Conservation (phyloP, 768 basidiomycete species). For the Paxillus ammoniavirescens region DNA sequence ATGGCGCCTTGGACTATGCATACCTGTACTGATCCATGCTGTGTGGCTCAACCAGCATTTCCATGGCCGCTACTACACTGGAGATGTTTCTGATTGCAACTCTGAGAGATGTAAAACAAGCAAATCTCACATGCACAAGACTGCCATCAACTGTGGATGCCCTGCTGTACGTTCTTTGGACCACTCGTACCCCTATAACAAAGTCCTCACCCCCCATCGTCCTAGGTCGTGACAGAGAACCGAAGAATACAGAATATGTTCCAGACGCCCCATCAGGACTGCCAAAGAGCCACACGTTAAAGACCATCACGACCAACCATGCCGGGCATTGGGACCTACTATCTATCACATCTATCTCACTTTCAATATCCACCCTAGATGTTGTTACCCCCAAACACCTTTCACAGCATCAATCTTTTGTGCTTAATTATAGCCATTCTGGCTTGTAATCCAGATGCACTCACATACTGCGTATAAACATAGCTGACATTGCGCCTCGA, state of each 20-base stretch:
- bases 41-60: conserved; percentile 29
- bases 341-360: neutral
- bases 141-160: conserved; percentile 34
- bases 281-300: conserved; percentile 20
- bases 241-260: conserved; percentile 37
- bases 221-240: conserved; percentile 34
- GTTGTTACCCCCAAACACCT: neutral
- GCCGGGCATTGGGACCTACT: neutral
- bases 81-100: conserved; percentile 30
- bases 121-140: conserved; percentile 33
- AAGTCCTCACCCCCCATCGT: neutral
- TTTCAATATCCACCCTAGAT: neutral
- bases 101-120: conserved; percentile 34
- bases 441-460: conserved; percentile 5
- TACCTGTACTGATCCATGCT: neutral
- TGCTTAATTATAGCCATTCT: neutral
- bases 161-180: conserved; percentile 17
- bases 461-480: conserved; percentile 16
- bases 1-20: neutral
- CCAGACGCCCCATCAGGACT: conserved; percentile 34
- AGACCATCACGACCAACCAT: neutral
- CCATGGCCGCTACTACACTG: conserved; percentile 38
- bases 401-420: neutral
- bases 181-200: conserved; percentile 11
- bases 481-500: neutral